Evolutionary conservation across 2,329 filamentous ascomycete genomes (phyloP), one percentile per base, ranked within the genome.

Genomic region (Berkeleyomyces basicola): DNA sequence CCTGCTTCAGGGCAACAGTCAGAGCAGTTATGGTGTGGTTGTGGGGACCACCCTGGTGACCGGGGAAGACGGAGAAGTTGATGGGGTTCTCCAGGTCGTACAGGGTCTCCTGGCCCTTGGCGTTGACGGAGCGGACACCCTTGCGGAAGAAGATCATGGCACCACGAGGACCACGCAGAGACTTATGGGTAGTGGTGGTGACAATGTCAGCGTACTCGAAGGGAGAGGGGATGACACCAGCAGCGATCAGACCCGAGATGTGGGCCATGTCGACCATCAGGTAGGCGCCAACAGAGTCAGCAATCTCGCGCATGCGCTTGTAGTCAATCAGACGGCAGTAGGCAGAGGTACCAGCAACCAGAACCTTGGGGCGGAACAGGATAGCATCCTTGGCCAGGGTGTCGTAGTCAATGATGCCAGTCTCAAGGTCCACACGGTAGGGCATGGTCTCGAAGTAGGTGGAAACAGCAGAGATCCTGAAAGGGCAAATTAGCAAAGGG

Each of bases 141-240:
- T 95, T 96, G 76, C 93, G 89, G 85, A 91, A 99, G 84, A 99
- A 99, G 78, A 99, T 99, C 93, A 99, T 99, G 73, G 93, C 93
- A 71, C 93, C 93, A 74, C 93, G 90, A 65, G 93, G 93, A 65
- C 93, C 93, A 76, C 93, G 90, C 69, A 99, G 87, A 63, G 91
- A 96, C 83, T 99, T 99, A 85, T 99, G 93, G 57, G 93, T 99
- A 66, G 93, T 99, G 67, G 93, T 99, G 67, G 93, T 99, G 69
- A 99, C 93, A 64, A 99, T 87, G 73, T 99, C 93, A 68, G 93
- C 92, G 74, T 95, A 79, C 67, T 84, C 80, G 79, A 99, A 99
- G 53, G 93, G 93, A 58, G 89, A 91, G 66, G 91, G 90, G 72
- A 97, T 93, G 69, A 96, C 93, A 69, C 86, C 88, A 65, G 90